Conservation (phyloP, 306 rosid species). For the Prunus padus region DNA sequence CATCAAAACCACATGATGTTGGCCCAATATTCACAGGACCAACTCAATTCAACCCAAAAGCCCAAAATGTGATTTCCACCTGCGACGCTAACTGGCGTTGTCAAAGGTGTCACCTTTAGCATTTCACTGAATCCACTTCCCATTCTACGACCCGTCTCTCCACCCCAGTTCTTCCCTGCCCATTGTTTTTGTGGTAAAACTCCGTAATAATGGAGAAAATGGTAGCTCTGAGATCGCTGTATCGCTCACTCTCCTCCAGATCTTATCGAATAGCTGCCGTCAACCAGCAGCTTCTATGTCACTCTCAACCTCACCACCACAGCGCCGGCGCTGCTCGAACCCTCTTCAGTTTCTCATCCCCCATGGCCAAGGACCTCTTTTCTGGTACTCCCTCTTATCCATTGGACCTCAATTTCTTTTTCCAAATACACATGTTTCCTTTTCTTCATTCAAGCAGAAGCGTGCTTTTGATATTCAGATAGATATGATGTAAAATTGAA, state of each 20-base stretch:
- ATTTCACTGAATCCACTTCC: not conserved
- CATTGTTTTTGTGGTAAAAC: not conserved
- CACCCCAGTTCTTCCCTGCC: not conserved
- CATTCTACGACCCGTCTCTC: not conserved
- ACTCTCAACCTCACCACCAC: conserved; percentile 8
- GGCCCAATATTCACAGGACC: not conserved
- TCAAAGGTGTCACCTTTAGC: not conserved
- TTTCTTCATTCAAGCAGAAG: not conserved
- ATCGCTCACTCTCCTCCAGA: conserved; percentile 61
- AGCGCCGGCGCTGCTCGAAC: conserved; percentile 25
- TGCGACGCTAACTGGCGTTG: not conserved
- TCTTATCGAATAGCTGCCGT: conserved; percentile 37
- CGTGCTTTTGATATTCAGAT: not conserved
- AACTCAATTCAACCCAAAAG: not conserved
- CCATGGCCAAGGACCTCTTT: conserved; percentile 2
- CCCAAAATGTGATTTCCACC: not conserved
- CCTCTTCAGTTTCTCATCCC: conserved; percentile 34
- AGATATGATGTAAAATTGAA: not conserved
- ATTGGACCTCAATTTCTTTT: not conserved
- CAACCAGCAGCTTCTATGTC: conserved; percentile 19
- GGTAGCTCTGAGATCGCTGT: conserved; percentile 54
- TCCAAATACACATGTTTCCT: not conserved
- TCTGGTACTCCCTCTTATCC: conserved; percentile 18
- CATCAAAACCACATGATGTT: too few species aligned
- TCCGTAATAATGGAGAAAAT: conserved; percentile 47